Evolutionary conservation across 2,329 filamentous ascomycete species (phyloP), one percentile per base, ranked within the genome.

Genomic region (Aureobasidium sp.): DNA sequence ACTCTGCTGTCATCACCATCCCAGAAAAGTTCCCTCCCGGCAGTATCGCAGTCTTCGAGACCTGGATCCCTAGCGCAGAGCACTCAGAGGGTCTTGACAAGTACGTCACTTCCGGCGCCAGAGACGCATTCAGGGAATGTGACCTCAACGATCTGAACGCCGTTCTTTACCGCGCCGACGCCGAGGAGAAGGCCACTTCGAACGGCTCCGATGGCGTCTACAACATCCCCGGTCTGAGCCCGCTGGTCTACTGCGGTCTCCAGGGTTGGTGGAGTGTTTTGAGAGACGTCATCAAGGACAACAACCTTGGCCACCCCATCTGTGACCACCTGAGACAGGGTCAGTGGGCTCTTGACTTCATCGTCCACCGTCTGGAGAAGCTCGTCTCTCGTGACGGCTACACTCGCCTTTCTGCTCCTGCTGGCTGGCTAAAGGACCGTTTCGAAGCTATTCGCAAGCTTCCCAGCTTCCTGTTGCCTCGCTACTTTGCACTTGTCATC

Each of bases 241-340:
- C 88, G 63, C 82, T 97, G 45, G 90, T 97, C 2, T 99, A 97
- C 74, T 93, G 93, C 64, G 94, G 94, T 64, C 81, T 99, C n/a
- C 94, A 99, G 74, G 95, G 95, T 41, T 99, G 94, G 93, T 96
- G 93, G 91, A 97, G 91, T 72, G 80, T 96, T 0, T 78, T 99
- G 45, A 87, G 91, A 68, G 82, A 89, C 62, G 88, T 99, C 65
- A 89, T 97, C 68, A 84, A 82, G 56, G 86, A 94, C 66, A 99
- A 99, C 73, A 86, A 97, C 71, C 83, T 99, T 9, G 94, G 90
- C 0, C 94, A 99, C 72, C 90, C 94, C 0, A 82, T 99, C 12
- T 97, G 93, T 74, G 88, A 97, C 70, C 93, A 99, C 70, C 83
- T 99, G 5, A 87, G 94, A 56, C 84, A 95, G 66, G 94, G 94